phyloP scores from a whole-genome alignment of 768 basidiomycete genomes.

The Porphyrellus cyaneotinctus region DNA sequence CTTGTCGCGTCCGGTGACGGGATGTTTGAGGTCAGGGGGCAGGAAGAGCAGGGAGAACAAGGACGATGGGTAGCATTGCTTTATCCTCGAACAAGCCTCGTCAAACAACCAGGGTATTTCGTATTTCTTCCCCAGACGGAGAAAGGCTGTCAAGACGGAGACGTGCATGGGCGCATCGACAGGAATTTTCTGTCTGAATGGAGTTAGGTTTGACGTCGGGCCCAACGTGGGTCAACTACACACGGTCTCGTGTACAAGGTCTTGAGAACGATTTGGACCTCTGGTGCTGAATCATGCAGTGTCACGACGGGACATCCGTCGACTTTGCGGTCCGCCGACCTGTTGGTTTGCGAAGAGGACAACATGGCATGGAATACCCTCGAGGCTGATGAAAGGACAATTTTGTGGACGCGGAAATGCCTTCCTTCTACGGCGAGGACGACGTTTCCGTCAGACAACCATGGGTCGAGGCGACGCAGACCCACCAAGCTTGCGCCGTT shows the following conservation, averaged over 20 bases:
- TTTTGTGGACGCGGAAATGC: slow-evolving; percentile 20
- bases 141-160: slow-evolving; percentile 21
- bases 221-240: slow-evolving; percentile 6
- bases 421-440: slow-evolving; percentile 21
- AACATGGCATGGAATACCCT: slow-evolving; percentile 21
- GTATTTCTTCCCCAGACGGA: slow-evolving; percentile 23
- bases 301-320: slow-evolving; percentile 25
- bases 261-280: slow-evolving; percentile 26
- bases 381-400: slow-evolving; percentile 22
- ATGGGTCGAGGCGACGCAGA: slow-evolving; percentile 21
- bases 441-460: slow-evolving; percentile 24
- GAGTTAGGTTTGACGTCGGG: slow-evolving; percentile 4
- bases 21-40: slow-evolving; percentile 18
- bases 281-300: slow-evolving; percentile 16
- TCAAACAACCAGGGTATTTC: slow-evolving; percentile 23
- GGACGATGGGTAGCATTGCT: slow-evolving; percentile 15
- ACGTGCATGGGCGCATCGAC: slow-evolving; percentile 17
- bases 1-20: slow-evolving; percentile 21
- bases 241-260: slow-evolving; percentile 23
- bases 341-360: slow-evolving; percentile 7
- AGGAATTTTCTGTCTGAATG: slow-evolving; percentile 20
- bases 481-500: slow-evolving; percentile 12
- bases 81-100: slow-evolving; percentile 19
- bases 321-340: slow-evolving; percentile 10
- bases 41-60: slow-evolving; percentile 24